phyloP scores from a whole-genome alignment of 495 filamentous ascomycete genomes.

The Schizothecium vesticola region DNA sequence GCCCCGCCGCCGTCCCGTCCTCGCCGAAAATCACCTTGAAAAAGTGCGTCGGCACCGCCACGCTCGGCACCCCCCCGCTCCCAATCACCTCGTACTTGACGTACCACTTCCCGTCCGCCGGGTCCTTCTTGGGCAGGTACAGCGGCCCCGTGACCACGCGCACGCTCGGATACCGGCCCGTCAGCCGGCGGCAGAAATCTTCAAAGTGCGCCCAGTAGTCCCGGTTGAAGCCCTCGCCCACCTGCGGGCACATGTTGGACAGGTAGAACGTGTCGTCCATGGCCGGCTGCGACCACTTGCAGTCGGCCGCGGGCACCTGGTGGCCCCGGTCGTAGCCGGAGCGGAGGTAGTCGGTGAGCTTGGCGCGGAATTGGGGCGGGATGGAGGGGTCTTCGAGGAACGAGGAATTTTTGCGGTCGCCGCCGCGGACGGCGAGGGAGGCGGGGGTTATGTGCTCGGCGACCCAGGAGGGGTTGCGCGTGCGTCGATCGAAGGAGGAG shows the following conservation, averaged over 20 bases:
- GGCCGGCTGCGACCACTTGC: constrained; percentile 87
- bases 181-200: constrained; percentile 85
- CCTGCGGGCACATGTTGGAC: constrained; percentile 96
- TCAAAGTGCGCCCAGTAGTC: constrained; percentile 99
- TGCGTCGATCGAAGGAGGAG: constrained; percentile 86
- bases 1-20: constrained; percentile 64
- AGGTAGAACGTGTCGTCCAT: constrained; percentile 93
- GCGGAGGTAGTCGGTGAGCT: constrained; percentile 86
- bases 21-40: constrained; percentile 98
- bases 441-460: constrained; percentile 95
- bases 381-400: constrained; percentile 79
- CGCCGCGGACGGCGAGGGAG: constrained; percentile 67
- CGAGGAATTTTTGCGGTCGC: constrained; percentile 73
- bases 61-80: constrained; percentile 65
- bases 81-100: constrained; percentile 97
- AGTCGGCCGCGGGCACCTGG: constrained; percentile 94
- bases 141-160: constrained; percentile 90
- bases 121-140: constrained; percentile 77
- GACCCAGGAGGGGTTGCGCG: constrained; percentile 91
- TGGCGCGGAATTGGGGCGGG: constrained; percentile 81
- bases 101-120: constrained; percentile 83
- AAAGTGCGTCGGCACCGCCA: constrained; percentile 96
- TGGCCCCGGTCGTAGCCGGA: constrained; percentile 97
- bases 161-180: constrained; percentile 73
- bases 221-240: constrained; percentile 94